These are phyloP conservation scores for Domatiomyces catenatus DNA, from an alignment of 2,329 filamentous ascomycete species.

Conservation along the genomic window DNA sequence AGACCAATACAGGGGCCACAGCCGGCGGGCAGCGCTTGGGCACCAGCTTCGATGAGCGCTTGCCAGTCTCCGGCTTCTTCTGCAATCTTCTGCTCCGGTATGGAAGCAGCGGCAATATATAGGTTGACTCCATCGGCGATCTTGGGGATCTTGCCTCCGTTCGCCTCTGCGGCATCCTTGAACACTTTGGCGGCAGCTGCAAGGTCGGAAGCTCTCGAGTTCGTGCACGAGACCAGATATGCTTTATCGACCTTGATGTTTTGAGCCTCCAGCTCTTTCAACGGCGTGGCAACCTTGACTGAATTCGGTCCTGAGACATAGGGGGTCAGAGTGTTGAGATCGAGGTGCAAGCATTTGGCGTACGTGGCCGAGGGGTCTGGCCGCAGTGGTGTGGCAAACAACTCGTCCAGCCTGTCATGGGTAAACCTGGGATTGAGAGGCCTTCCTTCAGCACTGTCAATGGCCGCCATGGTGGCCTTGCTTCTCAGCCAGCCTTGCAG, in stretches of 20 bases:
- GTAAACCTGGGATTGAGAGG: conserved; percentile 47
- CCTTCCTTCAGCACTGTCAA: conserved; percentile 35
- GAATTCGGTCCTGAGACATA: conserved; percentile 81
- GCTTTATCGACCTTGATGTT: conserved; percentile 68
- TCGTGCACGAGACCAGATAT: conserved; percentile 84
- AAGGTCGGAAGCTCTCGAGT: conserved; percentile 66
- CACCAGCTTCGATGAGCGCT: conserved; percentile 63
- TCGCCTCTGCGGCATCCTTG: conserved; percentile 51
- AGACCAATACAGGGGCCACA: conserved; percentile 82
- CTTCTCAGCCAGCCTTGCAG: conserved; percentile 58
- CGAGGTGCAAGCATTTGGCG: conserved; percentile 66
- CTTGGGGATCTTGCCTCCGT: conserved; percentile 49
- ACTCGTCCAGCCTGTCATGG: conserved; percentile 56
- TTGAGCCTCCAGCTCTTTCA: conserved; percentile 56
- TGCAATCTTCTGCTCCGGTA: conserved; percentile 58
- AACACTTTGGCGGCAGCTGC: conserved; percentile 73
- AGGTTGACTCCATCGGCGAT: conserved; percentile 64
- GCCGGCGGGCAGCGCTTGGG: conserved; percentile 51
- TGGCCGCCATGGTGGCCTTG: conserved; percentile 58
- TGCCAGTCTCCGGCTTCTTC: conserved; percentile 81
- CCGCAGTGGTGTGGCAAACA: conserved; percentile 48
- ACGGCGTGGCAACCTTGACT: conserved; percentile 69
- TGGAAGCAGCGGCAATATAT: conserved; percentile 78
- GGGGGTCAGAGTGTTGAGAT: conserved; percentile 69
- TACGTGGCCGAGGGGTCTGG: conserved; percentile 69